Conservation (phyloP, 2,329 filamentous ascomycete genomes). For the Cadophora gregata region DNA sequence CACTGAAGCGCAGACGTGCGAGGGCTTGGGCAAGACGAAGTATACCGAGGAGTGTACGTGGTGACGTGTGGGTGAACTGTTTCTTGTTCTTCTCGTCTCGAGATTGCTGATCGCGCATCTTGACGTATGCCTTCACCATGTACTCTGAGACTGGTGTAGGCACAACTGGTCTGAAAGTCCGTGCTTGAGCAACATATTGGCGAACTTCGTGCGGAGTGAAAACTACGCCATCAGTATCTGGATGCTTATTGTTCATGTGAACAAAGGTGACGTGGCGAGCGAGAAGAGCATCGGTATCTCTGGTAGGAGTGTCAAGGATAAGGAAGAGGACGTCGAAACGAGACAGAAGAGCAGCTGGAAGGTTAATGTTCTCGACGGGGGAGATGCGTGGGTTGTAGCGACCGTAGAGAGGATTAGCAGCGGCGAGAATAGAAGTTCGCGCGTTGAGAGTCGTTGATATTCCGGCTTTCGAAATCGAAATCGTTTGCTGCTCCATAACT, state of each 20-base stretch:
- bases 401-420: conserved; percentile 95
- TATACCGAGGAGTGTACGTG: conserved; percentile 90
- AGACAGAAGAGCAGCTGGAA: conserved; percentile 94
- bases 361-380: conserved; percentile 98
- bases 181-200: conserved; percentile 92
- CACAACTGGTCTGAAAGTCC: conserved; percentile 85
- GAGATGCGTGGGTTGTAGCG: conserved; percentile 98
- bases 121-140: conserved; percentile 95
- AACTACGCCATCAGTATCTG: conserved; percentile 77
- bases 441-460: conserved; percentile 98
- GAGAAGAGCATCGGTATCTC: conserved; percentile 89
- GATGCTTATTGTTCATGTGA: conserved; percentile 95
- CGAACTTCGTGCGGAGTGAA: conserved; percentile 94
- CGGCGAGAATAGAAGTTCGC: conserved; percentile 92
- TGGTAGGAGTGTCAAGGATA: conserved; percentile 90
- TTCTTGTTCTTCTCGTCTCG: conserved; percentile 89
- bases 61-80: conserved; percentile 92
- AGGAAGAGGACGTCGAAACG: conserved; percentile 98
- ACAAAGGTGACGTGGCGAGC: conserved; percentile 96
- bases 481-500: conserved; percentile 89
- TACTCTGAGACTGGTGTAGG: conserved; percentile 90
- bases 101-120: conserved; percentile 90
- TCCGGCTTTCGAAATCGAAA: conserved; percentile 86
- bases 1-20: conserved; percentile 87
- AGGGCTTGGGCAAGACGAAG: conserved; percentile 93